Base-by-base conservation (phyloP, 1,284 basidiomycete species). In the Irpex sp. region DNA sequence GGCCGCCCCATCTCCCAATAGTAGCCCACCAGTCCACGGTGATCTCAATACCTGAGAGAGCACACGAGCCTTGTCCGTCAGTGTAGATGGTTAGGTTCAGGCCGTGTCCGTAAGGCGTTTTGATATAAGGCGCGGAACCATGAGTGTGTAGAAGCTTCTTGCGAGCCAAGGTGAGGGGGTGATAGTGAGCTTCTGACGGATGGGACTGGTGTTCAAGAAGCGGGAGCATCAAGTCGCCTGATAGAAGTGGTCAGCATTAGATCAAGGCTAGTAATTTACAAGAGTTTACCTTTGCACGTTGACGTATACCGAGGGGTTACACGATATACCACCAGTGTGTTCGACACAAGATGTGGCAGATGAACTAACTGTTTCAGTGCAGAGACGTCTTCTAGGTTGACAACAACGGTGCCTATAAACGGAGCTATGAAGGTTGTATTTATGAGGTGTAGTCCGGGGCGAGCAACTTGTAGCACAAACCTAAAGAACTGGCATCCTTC, bases 71-170 rank as follows among this genome's bases (percentile, higher is more conserved):
- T 54, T 79, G 77, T 6, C 81, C 82, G 2, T 85, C 82, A 0
- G 86, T 82, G 71, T 87, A 85, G 9, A 93, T 76, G 0, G 79
- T 81, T 58, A 92, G 75, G 56, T 80, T 77, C 17, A 90, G 62
- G 57, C 82, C 83, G 65, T 52, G 78, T 31, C 67, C 68, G 70
- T 65, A 72, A 15, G 47, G 67, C 21, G 69, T 65, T 68, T 65
- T 66, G 7, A 89, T 73, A 67, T 88, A 94, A 0, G 94, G 92
- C 0, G 86, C 90, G 2, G 79, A 77, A 1, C 81, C 73, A 73
- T 96, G 94, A 0, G 87, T 84, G 71, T 96, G 94, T 1, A 95
- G 76, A 11, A 86, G 78, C 17, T 88, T 76, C 0, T 78, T 67
- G 8, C 73, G 63, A 4, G 51, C 52, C 1, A 70, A 65, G 2